Percentiles rank a stretch among this genome's conserved stretches.
These are phyloP conservation scores for Penicillium flavigenum DNA, from an alignment of 495 filamentous ascomycete species.

Conservation along the genomic window DNA sequence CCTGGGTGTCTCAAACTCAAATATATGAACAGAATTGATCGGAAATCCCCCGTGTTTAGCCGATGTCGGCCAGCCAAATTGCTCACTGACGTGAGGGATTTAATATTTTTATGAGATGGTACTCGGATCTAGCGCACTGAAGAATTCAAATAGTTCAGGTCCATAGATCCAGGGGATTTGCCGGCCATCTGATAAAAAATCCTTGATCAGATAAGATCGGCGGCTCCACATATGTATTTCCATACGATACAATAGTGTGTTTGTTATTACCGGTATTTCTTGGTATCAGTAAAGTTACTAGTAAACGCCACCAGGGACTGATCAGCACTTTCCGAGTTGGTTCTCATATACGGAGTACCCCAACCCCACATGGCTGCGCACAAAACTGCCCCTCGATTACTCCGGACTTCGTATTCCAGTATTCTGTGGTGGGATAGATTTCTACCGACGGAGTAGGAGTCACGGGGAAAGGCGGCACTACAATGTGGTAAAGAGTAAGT, in stretches of 20 bases:
- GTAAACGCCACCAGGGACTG: not conserved
- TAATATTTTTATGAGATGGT: not conserved
- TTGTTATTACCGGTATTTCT: not conserved
- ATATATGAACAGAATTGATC: not conserved
- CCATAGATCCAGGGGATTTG: not conserved
- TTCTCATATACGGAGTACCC: not conserved
- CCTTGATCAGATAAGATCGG: constrained; percentile 8
- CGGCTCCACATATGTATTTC: not conserved
- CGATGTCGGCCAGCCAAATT: not conserved
- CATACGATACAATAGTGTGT: not conserved
- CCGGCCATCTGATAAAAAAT: constrained; percentile 5
- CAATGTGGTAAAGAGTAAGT: not conserved
- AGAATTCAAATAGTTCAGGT: not conserved
- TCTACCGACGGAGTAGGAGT: not conserved
- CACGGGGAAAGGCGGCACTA: not conserved
- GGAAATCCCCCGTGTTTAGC: not conserved
- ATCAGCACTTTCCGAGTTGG: constrained; percentile 1
- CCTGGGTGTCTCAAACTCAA: constrained; percentile 3
- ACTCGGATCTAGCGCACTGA: not conserved
- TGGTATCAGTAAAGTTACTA: not conserved
- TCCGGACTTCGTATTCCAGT: no score
- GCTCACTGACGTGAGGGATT: not conserved
- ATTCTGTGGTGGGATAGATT: not conserved
- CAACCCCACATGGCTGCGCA: not conserved
- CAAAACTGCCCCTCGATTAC: not conserved